Evolutionary conservation across 1,284 basidiomycete species (phyloP).

Genomic region (Leccinum huronense): DNA sequence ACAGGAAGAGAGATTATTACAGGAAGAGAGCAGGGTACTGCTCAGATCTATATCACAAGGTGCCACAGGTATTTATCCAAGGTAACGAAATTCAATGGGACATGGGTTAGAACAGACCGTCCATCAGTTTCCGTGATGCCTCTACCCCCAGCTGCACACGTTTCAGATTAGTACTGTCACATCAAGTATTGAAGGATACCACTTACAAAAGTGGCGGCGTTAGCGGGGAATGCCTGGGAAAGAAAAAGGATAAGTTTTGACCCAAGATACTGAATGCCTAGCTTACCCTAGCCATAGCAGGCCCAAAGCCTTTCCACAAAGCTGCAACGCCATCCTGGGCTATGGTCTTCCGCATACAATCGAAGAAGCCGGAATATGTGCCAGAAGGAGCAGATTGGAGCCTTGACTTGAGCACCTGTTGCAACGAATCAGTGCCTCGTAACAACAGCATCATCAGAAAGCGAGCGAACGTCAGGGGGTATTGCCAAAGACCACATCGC

Average conservation of each 20-base stretch:
- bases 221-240: constrained; percentile 85
- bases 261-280: constrained; percentile 2
- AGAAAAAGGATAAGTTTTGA: constrained; percentile 8
- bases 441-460: constrained; percentile 2
- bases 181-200: constrained; percentile 16
- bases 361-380: constrained; percentile 91
- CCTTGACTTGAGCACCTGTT: constrained; percentile 91
- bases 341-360: constrained; percentile 91
- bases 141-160: constrained; percentile 73
- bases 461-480: constrained; percentile 80
- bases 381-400: constrained; percentile 96
- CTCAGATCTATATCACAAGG: constrained; percentile 11
- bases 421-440: constrained; percentile 19
- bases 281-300: constrained; percentile 89
- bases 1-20: constrained; percentile 8
- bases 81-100: constrained; percentile 4
- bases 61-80: constrained; percentile 12
- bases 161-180: constrained; percentile 8
- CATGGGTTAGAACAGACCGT: constrained; percentile 53
- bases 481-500: constrained; percentile 98
- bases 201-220: constrained; percentile 93
- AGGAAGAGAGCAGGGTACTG: constrained; percentile 4
- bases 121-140: constrained; percentile 70
- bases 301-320: constrained; percentile 96
- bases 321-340: constrained; percentile 87